Base-by-base conservation (phyloP, 2,329 filamentous ascomycete genomes). In the Fusarium dimerum region DNA sequence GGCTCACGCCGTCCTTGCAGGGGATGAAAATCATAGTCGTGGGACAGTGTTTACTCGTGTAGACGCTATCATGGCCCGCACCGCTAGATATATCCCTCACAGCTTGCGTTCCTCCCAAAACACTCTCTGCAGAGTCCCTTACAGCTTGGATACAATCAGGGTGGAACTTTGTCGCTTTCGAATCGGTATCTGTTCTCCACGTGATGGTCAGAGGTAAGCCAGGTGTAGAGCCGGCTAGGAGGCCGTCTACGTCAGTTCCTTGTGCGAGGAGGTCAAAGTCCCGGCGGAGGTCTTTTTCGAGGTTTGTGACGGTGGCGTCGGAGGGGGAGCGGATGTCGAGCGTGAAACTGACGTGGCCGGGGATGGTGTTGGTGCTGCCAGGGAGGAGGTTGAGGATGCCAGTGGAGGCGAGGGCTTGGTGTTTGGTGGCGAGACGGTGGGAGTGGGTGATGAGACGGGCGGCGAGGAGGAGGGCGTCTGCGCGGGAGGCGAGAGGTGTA, bases 131-230 rank as follows among this genome's bases (percentile, higher is more conserved):
- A 34, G 85, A 82, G 43, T 79, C 72, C 51, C 80, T 75, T 2
- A 90, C 85, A 18, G 84, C 86, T 5, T 75, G 67, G 47, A 90
- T 86, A 61, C 87, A 90, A 56, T 85, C 82, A 1, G 78, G 69
- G 56, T 89, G 78, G 66, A 91, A 91, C 20, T 78, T 78, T 1
- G 84, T 79, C 0, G 84, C 84, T 0, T 80, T 77, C 2, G 76
- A 81, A 47, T 83, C 75, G 42, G 84, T 84, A 61, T 89, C 85
- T 3, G 84, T 73, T 3, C 71, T 75, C 77, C 85, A 88, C 13
- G 83, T 16, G 7, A 55, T 15, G 2, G 45, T 46, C 16, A 57
- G 17, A 11, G 52, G 55, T n/a, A 57, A 26, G n/a, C 46, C 44
- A 1, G 52, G 56, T 4, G 62, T 65, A 26, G 58, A 62, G 0